Evolutionary conservation across 306 rosid genomes (phyloP), one percentile per base, ranked within the genome.

Genomic region (Cicer chorassanicum): DNA sequence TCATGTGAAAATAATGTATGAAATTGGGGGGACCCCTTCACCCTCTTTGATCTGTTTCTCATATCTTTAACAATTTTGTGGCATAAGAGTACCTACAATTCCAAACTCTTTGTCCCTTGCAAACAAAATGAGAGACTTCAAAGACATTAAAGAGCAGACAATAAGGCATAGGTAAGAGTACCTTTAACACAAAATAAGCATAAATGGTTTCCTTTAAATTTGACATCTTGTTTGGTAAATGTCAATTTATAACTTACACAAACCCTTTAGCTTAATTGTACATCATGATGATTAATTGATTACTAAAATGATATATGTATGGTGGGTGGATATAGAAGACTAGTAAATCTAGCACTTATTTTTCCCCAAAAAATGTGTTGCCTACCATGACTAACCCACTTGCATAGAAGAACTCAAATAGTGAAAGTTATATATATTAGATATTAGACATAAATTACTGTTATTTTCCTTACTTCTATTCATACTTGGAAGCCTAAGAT

Each of bases 81-180:
- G 83, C 61, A 74, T 74, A 79, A 82, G 68, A 51, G 71, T 79
- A 70, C 74, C 44, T 45, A 36, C 80, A 36, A 68, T 80, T 76
- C 85, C 82, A 54, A 84, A 73, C 78, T 75, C 74, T 72, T 77
- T 88, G 90, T 81, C 88, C 83, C 84, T 73, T 66, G 70, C 74
- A 72, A 73, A 78, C 65, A 78, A 60, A 34, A 64, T 63, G 48
- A 45, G 48, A 70, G 68, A 48, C 71, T 80, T 68, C 63, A 64
- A 56, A 78, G 74, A 77, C 69, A 78, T 73, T 56, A 63, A 62
- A 63, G 74, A 78, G 66, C 57, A 50, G 62, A 75, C 83, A 73
- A 72, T 59, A 72, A 68, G 78, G 53, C 36, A 81, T 65, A 70
- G 80, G 72, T 62, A 78, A 80, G 75, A 66, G 76, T 78, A 77